Evolutionary conservation across 768 basidiomycete genomes (phyloP).

Genomic region (Xerocomus brunneocitrinus): DNA sequence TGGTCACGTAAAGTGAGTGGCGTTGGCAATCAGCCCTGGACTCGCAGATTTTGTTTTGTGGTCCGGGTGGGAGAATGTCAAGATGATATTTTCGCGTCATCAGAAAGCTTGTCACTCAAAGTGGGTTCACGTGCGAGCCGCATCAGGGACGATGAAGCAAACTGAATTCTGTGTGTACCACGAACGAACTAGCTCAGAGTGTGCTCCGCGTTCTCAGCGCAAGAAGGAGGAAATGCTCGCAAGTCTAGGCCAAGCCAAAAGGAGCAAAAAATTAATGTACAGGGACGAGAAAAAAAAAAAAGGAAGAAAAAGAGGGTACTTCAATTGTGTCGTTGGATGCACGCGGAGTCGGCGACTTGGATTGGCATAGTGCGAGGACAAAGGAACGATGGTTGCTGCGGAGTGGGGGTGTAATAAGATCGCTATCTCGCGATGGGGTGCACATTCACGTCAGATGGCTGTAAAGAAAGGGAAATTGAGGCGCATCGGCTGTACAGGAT

Average conservation of each 20-base stretch:
- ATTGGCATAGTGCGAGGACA: neutral
- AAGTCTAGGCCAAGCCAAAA: too few species aligned
- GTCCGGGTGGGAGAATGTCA: neutral
- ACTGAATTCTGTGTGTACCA: too few species aligned
- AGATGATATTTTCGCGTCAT: neutral
- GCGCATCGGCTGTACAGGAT: neutral
- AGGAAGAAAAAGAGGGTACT: slow-evolving; percentile 1
- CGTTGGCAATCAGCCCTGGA: neutral
- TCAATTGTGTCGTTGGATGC: too few species aligned
- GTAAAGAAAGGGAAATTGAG: neutral
- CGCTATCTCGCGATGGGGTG: slow-evolving; percentile 31
- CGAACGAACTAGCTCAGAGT: slow-evolving; percentile 11
- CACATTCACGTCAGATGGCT: slow-evolving; percentile 1
- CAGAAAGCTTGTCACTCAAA: neutral
- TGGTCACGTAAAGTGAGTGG: neutral
- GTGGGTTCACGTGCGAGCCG: neutral
- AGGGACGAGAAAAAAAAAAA: slow-evolving; percentile 6
- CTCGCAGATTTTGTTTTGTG: neutral
- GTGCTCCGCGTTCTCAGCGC: slow-evolving; percentile 20
- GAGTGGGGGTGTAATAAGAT: slow-evolving; percentile 8
- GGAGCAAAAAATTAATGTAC: neutral
- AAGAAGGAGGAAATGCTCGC: neutral
- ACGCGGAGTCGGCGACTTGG: neutral
- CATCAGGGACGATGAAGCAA: neutral
- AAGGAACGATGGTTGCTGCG: neutral